These are phyloP conservation scores for Ammopiptanthus mongolicus DNA, from an alignment of 306 rosid genomes.

Conservation along the genomic window DNA sequence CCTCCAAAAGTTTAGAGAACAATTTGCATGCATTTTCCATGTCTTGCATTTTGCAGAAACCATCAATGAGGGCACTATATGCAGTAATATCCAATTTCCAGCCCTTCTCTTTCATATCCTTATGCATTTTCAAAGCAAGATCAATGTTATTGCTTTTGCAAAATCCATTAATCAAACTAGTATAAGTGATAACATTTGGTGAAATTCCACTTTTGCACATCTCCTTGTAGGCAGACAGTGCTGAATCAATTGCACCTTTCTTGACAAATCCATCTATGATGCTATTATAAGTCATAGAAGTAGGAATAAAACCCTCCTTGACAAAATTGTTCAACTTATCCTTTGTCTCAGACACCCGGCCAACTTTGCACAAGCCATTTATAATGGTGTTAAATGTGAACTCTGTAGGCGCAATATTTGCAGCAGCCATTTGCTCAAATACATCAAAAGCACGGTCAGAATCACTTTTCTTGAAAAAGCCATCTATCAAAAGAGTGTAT, in stretches of 20 bases:
- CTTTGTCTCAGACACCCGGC: conserved; percentile 46
- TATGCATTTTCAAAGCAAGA: conserved; percentile 57
- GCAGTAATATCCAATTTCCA: conserved; percentile 51
- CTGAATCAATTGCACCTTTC: conserved; percentile 53
- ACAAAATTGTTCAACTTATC: conserved; percentile 42
- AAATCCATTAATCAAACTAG: conserved; percentile 57
- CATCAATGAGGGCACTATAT: conserved; percentile 54
- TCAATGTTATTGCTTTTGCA: conserved; percentile 54
- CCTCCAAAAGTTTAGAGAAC: conserved; percentile 51
- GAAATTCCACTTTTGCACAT: conserved; percentile 56
- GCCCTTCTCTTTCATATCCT: conserved; percentile 59
- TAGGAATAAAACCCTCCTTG: conserved; percentile 50
- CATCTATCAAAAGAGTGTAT: conserved; percentile 48
- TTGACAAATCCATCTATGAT: conserved; percentile 63
- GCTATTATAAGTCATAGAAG: conserved; percentile 51
- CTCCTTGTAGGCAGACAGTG: conserved; percentile 43
- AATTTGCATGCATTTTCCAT: conserved; percentile 57
- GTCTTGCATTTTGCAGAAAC: conserved; percentile 64
- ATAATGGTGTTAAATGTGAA: conserved; percentile 42
- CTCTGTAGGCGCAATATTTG: conserved; percentile 46
- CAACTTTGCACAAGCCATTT: conserved; percentile 73
- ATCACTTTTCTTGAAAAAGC: conserved; percentile 58
- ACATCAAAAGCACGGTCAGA: conserved; percentile 35
- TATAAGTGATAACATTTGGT: conserved; percentile 58
- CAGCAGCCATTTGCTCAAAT: conserved; percentile 57